These are phyloP conservation scores for Cyclotella choctawhatcheeana DNA, from an alignment of 108 stramenopile genomes.

Conservation along the genomic window DNA sequence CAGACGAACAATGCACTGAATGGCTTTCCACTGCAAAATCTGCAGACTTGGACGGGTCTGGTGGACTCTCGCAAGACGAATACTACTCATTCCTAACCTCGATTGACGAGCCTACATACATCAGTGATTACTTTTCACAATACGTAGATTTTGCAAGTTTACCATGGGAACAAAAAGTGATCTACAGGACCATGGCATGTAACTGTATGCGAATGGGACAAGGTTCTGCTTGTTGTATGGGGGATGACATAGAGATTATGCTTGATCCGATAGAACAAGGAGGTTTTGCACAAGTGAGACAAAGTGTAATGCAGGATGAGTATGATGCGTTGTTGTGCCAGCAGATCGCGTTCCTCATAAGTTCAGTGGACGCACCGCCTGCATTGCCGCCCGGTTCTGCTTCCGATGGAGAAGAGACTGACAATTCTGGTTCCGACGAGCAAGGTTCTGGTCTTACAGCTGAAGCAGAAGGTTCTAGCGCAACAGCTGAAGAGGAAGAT, in stretches of 20 bases:
- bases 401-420: not conserved
- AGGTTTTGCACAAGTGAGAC: not conserved
- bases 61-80: slow-evolving; percentile 3
- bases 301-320: not conserved
- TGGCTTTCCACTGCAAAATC: slow-evolving; percentile 1
- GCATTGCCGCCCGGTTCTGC: not conserved
- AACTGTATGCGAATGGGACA: not conserved
- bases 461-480: too few relatives aligned
- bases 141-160: not conserved
- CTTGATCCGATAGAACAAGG: not conserved
- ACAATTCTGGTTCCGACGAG: too few relatives aligned
- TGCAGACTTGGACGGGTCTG: not conserved
- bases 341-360: not conserved
- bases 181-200: slow-evolving; percentile 1
- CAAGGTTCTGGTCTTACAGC: too few relatives aligned
- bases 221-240: not conserved
- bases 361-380: not conserved
- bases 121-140: not conserved
- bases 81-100: slow-evolving; percentile 7
- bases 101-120: not conserved
- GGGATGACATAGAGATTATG: not conserved
- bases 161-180: not conserved
- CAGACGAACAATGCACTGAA: not conserved
- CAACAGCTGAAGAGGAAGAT: too few relatives aligned
- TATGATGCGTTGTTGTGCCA: not conserved